Evolutionary conservation across 1,284 basidiomycete species (phyloP).

Genomic region (Pseudozyma sp.): DNA sequence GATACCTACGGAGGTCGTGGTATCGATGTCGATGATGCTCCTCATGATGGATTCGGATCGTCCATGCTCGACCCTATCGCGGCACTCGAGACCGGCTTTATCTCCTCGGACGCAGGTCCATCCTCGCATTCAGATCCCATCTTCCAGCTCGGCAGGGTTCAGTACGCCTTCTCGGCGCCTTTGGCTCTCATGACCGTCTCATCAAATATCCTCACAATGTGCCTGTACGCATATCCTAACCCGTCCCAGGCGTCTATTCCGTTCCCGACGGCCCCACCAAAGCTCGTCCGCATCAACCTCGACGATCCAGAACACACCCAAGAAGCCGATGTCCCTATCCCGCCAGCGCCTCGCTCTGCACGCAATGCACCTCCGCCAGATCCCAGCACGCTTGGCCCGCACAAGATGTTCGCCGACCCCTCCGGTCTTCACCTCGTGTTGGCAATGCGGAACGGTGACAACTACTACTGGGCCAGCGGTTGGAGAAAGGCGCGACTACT

Average conservation of each 20-base stretch:
- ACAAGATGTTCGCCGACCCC: constrained; percentile 75
- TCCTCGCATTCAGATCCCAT: constrained; percentile 47
- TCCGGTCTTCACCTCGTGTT: constrained; percentile 89
- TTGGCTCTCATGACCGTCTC: constrained; percentile 60
- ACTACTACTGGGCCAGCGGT: constrained; percentile 79
- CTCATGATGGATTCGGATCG: constrained; percentile 14
- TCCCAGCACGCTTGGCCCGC: constrained; percentile 44
- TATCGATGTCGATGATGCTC: background rate
- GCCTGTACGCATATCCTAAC: constrained; percentile 52
- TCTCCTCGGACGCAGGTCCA: constrained; percentile 52
- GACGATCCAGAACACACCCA: constrained; percentile 62
- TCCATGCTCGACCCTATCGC: constrained; percentile 46
- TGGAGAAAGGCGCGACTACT: constrained; percentile 61
- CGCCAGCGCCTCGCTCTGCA: constrained; percentile 47
- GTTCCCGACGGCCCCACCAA: constrained; percentile 41
- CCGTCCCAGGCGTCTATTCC: constrained; percentile 21
- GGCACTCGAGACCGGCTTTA: constrained; percentile 61
- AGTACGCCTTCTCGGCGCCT: constrained; percentile 66
- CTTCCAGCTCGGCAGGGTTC: constrained; percentile 66
- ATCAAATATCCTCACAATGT: constrained; percentile 66
- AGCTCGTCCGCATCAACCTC: constrained; percentile 64
- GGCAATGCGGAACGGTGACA: constrained; percentile 87
- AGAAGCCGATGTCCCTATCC: constrained; percentile 63
- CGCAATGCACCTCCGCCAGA: constrained; percentile 50
- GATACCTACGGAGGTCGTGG: background rate